Base-by-base conservation (phyloP, 2,329 filamentous ascomycete species). In the Emericellopsis atlantica region DNA sequence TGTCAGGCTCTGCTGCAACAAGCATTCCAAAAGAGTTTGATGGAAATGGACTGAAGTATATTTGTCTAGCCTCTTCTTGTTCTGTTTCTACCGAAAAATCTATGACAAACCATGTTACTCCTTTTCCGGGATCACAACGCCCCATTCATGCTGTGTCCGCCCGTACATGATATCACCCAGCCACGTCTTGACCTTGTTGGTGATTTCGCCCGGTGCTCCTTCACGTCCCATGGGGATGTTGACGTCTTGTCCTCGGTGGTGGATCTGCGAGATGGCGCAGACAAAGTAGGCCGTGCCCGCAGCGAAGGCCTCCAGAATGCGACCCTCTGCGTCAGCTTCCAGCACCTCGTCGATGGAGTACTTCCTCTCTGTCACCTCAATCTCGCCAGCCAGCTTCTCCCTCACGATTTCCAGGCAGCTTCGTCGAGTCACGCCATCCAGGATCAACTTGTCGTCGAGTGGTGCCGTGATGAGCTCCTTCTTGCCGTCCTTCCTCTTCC, bases 371-470 rank as follows among this genome's bases (percentile, higher is more conserved):
- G 90, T 79, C 32, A 94, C 71, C 49, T 89, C 81, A 2, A 80
- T 41, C 47, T 77, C 67, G 29, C 60, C 66, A 1, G 61, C 58
- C 10, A 93, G 62, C 7, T 81, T 69, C 57, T 79, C 69, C 21
- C 74, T 69, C 1, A 76, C 80, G 16, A 94, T 68, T 49, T 90
- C 79, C 31, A 95, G 59, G 16, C 89, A 77, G 51, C 83, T 89
- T 41, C 84, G 72, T 40, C 89, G 72, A n/a, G 88, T 95, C 10
- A 95, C 81, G 47, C 89, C 89, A 46, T 90, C 84, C 4, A 95
- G 70, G 50, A 95, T 94, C 45, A 95, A 72, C 54, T 82, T 78
- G 54, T 86, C 85, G 43, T 83, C 82, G 35, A 95, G 64, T 8
- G 86, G 85, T 3, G 89, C 87, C 3, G 89, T 95, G 42, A 95